Evolutionary conservation across 2,329 filamentous ascomycete species (phyloP).

Genomic region (Talaromyces islandicus): DNA sequence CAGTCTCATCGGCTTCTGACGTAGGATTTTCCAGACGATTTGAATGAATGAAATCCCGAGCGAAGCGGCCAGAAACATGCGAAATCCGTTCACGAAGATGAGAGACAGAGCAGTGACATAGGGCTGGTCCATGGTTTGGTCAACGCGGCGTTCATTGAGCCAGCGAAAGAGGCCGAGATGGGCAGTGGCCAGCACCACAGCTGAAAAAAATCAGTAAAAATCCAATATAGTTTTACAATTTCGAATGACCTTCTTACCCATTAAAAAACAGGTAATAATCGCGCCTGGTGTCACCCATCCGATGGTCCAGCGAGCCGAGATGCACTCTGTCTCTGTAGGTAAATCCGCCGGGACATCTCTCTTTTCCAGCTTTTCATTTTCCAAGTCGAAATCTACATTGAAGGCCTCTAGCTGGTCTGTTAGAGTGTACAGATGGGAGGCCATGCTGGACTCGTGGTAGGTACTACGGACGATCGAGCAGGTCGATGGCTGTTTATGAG

Average conservation of each 20-base stretch:
- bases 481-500: too few species aligned
- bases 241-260: not conserved
- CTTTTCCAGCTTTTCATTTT: not conserved
- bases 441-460: too few species aligned
- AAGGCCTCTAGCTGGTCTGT: slow-evolving; percentile 6
- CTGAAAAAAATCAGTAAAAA: not conserved
- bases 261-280: slow-evolving; percentile 1
- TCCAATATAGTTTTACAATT: not conserved
- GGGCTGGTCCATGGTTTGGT: not conserved
- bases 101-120: slow-evolving; percentile 4
- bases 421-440: slow-evolving; percentile 2
- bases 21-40: slow-evolving; percentile 4
- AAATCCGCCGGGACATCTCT: not conserved
- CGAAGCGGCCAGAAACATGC: slow-evolving; percentile 4
- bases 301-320: slow-evolving; percentile 6
- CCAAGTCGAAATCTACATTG: not conserved
- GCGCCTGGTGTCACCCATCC: slow-evolving; percentile 5
- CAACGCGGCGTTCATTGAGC: not conserved
- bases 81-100: slow-evolving; percentile 3
- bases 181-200: not conserved
- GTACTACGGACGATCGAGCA: too few species aligned
- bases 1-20: not conserved
- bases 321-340: not conserved
- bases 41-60: slow-evolving; percentile 8
- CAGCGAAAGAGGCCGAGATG: slow-evolving; percentile 7